Percentiles rank a stretch among this genome's conserved stretches.
Evolutionary conservation across 805 yeast genomes (phyloP).

Genomic region (Kuraishia floccosa): DNA sequence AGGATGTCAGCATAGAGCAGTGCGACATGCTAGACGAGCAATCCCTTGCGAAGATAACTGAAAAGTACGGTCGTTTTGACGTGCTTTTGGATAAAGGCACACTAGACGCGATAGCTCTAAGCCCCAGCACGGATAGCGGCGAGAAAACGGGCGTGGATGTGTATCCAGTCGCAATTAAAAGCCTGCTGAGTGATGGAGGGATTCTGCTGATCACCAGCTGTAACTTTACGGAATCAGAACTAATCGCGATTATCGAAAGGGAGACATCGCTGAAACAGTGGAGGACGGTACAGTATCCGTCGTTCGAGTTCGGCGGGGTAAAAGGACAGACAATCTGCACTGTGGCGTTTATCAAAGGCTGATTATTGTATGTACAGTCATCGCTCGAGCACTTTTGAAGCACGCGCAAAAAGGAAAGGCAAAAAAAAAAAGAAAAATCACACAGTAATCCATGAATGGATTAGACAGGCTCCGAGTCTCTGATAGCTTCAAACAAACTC

Average conservation of each 20-base stretch:
- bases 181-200: conserved; percentile 42
- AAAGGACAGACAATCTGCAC: conserved; percentile 85
- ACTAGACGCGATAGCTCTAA: conserved; percentile 89
- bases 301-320: conserved; percentile 81
- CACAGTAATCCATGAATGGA: neutral
- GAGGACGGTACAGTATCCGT: conserved; percentile 66
- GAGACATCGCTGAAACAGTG: conserved; percentile 39
- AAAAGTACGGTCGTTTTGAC: conserved; percentile 56
- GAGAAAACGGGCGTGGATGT: conserved; percentile 39
- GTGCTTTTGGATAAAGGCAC: conserved; percentile 91
- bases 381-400: neutral
- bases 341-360: conserved; percentile 53
- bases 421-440: no score
- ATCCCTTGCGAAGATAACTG: conserved; percentile 17
- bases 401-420: no score
- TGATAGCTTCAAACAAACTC: conserved; percentile 41
- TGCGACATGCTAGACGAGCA: conserved; percentile 52
- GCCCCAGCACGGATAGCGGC: conserved; percentile 38
- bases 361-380: conserved; percentile 2
- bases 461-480: neutral
- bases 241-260: conserved; percentile 39
- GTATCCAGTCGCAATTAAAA: conserved; percentile 51
- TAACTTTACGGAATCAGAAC: conserved; percentile 80
- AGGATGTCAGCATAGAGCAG: conserved; percentile 39
- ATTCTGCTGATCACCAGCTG: conserved; percentile 81